Evolutionary conservation across 805 yeast species (phyloP), one percentile per base, ranked within the genome.

Genomic region (Cyberlindnera lachancei): DNA sequence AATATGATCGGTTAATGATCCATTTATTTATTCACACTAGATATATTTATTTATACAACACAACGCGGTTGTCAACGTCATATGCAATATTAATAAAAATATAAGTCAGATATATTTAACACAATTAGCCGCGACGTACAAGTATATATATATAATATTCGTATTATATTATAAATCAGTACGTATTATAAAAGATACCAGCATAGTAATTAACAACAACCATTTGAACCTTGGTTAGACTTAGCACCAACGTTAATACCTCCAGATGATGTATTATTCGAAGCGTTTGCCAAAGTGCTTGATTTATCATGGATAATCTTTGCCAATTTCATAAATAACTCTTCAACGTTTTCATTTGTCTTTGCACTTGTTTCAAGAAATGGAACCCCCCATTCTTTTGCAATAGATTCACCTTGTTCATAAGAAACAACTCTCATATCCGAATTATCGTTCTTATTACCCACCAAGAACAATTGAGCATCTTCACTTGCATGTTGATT

Each of bases 291-390:
- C 32, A 64, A 65, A 32, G 61, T 57, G 34, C 64, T 65, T 41
- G 79, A 76, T 58, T 81, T 82, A 33, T 85, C 95, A 63, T 83
- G 83, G 52, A 88, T 85, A 48, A 84, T 68, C 25, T 79, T 74
- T 10, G 96, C 96, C 52, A 92, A 71, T 48, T 86, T 83, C 62
- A 82, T 79, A 64, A 92, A 92, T 29, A 94, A 79, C 37, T 86
- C 86, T 52, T 85, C 94, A 41, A 92, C 98, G 52, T 88, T 87
- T 37, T 76, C 79, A 50, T 87, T 88, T 30, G 88, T 79, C 68
- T 92, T 92, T 24, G 99, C 98, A 61, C 92, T 78, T 19, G 97
- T 94, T 66, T 92, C 99, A 53, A 92, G 69, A 61, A 92, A 92
- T 19, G 95, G 94, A 35, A 92, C 69, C 35, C 84, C 84, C 46